Percentiles rank a stretch among this genome's conserved stretches.
phyloP scores from a whole-genome alignment of 202 grass and related monocot species.

The Bolboschoenoplectus hybrid region DNA sequence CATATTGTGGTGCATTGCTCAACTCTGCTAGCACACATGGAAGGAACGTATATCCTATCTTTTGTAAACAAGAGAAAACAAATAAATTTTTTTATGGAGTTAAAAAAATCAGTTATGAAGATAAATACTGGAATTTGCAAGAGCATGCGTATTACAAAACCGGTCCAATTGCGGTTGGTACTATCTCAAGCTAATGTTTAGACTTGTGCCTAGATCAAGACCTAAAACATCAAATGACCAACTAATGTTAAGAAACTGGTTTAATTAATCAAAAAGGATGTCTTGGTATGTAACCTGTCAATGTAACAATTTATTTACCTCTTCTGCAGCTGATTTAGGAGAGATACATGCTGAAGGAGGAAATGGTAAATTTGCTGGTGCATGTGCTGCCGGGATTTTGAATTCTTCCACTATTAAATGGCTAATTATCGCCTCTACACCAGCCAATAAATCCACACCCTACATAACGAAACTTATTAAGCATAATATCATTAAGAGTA shows the following conservation, averaged over 20 bases:
- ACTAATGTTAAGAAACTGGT: neutral
- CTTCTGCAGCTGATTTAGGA: constrained; percentile 85
- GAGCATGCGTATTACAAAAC: constrained; percentile 2
- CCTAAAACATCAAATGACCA: neutral
- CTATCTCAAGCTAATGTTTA: constrained; percentile 12
- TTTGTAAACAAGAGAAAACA: constrained; percentile 18
- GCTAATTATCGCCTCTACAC: constrained; percentile 89
- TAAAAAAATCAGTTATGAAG: neutral
- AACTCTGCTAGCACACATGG: constrained; percentile 83
- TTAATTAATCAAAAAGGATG: neutral
- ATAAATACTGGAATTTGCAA: neutral
- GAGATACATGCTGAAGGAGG: constrained; percentile 60
- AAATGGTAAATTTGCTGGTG: constrained; percentile 61
- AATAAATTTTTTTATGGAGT: neutral
- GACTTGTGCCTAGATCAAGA: neutral
- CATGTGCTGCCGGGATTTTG: constrained; percentile 85
- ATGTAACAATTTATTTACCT: constrained; percentile 48
- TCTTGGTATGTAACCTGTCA: neutral
- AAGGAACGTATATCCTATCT: constrained; percentile 96
- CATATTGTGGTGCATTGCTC: constrained; percentile 85
- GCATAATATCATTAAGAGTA: neutral
- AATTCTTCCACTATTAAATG: constrained; percentile 93
- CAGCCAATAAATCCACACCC: constrained; percentile 89
- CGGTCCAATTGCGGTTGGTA: constrained; percentile 8
- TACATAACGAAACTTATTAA: constrained; percentile 39